Percentiles rank a stretch among this genome's conserved stretches.
Conservation (phyloP, 306 rosid species). For the Carpinus fangiana region DNA sequence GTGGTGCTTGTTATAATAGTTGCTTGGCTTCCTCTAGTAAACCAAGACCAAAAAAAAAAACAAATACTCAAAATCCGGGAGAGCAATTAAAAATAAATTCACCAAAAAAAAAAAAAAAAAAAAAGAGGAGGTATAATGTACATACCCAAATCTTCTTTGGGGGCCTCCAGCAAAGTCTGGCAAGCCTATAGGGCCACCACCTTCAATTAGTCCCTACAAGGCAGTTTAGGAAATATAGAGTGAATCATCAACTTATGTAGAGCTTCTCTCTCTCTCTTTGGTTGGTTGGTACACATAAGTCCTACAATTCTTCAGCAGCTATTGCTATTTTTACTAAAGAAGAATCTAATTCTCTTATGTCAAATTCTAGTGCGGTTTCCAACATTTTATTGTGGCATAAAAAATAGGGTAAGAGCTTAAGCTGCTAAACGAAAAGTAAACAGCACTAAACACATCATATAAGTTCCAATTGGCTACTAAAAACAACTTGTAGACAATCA, state of each 20-base stretch:
- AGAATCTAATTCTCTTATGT: conserved; percentile 2
- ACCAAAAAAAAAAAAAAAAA: conserved; percentile 11
- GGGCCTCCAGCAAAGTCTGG: conserved; percentile 72
- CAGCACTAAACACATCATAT: not conserved
- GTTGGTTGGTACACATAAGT: not conserved
- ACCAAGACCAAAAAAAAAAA: conserved; percentile 3
- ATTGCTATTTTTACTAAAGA: not conserved
- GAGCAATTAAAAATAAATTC: not conserved
- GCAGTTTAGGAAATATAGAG: conserved; percentile 17
- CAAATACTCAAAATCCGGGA: conserved; percentile 11
- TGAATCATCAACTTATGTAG: not conserved
- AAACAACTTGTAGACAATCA: conserved; percentile 21
- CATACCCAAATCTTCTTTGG: conserved; percentile 71
- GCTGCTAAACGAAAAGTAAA: not conserved
- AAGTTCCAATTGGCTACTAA: not conserved
- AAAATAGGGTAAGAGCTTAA: not conserved
- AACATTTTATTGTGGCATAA: not conserved
- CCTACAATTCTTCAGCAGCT: not conserved
- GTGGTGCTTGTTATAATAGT: conserved; percentile 83
- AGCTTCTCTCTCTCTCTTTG: not conserved
- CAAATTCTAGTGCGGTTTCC: not conserved
- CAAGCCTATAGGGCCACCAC: conserved; percentile 68
- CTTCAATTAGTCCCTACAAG: conserved; percentile 71
- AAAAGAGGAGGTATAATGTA: conserved; percentile 15
- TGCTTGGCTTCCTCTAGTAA: conserved; percentile 62